A percentile compares a stretch with the other conserved stretches of the same genome.
These are phyloP conservation scores for Trichoderma lentiforme DNA, from an alignment of 2,329 filamentous ascomycete species.

Conservation along the genomic window DNA sequence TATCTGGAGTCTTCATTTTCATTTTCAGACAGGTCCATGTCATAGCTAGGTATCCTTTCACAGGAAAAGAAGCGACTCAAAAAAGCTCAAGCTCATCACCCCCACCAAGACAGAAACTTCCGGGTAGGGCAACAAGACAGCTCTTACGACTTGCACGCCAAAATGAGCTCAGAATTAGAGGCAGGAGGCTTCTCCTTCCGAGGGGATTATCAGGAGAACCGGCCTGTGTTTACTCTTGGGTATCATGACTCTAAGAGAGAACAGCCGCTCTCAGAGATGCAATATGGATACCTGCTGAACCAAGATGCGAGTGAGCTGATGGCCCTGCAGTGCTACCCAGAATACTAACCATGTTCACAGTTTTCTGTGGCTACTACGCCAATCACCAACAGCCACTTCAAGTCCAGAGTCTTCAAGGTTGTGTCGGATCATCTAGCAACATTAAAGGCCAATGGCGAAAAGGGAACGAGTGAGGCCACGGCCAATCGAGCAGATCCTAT, in stretches of 20 bases:
- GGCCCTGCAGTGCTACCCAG: neutral
- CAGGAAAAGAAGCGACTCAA: neutral
- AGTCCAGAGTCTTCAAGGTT: conserved; percentile 61
- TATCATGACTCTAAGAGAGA: conserved; percentile 67
- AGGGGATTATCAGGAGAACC: conserved; percentile 5
- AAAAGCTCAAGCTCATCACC: neutral
- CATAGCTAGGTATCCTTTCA: neutral
- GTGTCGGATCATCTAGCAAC: conserved; percentile 53
- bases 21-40: neutral
- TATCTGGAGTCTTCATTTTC: neutral
- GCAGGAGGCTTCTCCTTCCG: neutral
- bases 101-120: neutral
- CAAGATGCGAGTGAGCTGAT: conserved; percentile 55
- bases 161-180: conserved; percentile 9
- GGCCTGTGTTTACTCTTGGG: conserved; percentile 62
- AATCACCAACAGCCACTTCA: conserved; percentile 73
- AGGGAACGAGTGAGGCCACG: conserved; percentile 40
- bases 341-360: conserved; percentile 39
- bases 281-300: conserved; percentile 66
- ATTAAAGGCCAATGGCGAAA: conserved; percentile 40
- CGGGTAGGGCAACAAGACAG: neutral
- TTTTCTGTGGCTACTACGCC: conserved; percentile 77
- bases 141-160: neutral
- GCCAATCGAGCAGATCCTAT: conserved; percentile 54
- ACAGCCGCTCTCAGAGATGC: conserved; percentile 58